Evolutionary conservation across 345 rosid genomes (phyloP), one percentile per base, ranked within the genome.

Genomic region (Heritiera fomes): DNA sequence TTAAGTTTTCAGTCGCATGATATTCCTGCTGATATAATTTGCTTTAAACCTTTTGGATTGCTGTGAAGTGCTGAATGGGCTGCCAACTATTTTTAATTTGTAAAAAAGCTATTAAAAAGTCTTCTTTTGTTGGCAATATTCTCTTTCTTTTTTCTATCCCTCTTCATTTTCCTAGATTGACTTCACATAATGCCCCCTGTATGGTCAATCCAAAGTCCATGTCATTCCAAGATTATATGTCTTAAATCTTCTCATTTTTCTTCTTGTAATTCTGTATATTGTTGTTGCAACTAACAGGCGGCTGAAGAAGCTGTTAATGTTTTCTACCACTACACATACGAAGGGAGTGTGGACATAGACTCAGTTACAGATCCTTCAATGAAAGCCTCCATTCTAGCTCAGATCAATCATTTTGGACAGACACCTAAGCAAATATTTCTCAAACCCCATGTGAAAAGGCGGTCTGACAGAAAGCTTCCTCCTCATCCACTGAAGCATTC

Each of bases 251-350:
- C 41, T 73, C 47, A 20, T 17, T 60, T 17, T 78, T 59, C 63
- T 46, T 41, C n/a, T 59, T 50, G 18, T 72, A 71, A 49, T 14
- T n/a, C 34, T 70, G 32, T 66, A 20, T 77, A 45, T 28, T 62
- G 28, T 61, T 73, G 79, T 75, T 80, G 62, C 76, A 34, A 70
- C 79, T 66, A 79, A 76, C 91, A 96, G 99, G 97, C 92, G 8
- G 98, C 99, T 73, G 99, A 96, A 89, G 99, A 96, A 77, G 97
- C 98, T 76, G 95, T 94, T 28, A 96, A 96, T 86, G 99, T 96
- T 77, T 96, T 94, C 93, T 96, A 96, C 83, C 99, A 96, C 83
- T 96, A 96, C 89, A 96, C 99, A 15, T 96, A 96, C 40, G 99
- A 96, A 83, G 99, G 99, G 34, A 96, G 95, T 80, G 99, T 96